Percentiles rank a stretch among this genome's conserved stretches.
These are phyloP conservation scores for Auriscalpium microsporum DNA, from an alignment of 768 basidiomycete species.

Conservation along the genomic window DNA sequence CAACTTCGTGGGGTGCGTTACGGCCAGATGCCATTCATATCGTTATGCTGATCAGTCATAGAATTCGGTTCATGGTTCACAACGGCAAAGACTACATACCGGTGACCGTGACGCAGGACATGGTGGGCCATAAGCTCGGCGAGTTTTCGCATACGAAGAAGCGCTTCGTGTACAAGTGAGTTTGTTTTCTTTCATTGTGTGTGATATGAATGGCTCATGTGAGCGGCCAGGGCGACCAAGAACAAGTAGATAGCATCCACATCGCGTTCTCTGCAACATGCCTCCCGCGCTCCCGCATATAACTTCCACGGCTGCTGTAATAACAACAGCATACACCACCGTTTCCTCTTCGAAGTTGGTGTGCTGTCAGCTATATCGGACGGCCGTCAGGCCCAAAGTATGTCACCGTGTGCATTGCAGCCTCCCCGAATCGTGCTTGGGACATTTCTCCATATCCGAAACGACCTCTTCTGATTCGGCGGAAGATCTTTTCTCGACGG, in stretches of 20 bases:
- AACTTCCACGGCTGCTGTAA: too few species aligned
- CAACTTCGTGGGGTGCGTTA: conserved; percentile 84
- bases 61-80: conserved; percentile 85
- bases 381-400: too few species aligned
- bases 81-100: conserved; percentile 89
- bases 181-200: conserved; percentile 16
- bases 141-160: conserved; percentile 91
- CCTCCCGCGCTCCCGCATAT: too few species aligned
- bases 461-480: too few species aligned
- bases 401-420: too few species aligned
- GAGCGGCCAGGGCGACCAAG: conserved; percentile 30
- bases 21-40: neutral
- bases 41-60: conserved; percentile 21
- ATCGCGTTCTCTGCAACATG: neutral
- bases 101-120: conserved; percentile 85
- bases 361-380: too few species aligned
- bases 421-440: too few species aligned
- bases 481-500: too few species aligned
- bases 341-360: too few species aligned
- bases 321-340: too few species aligned
- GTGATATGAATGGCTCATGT: neutral
- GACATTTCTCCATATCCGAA: too few species aligned
- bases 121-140: conserved; percentile 97
- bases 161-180: conserved; percentile 78
- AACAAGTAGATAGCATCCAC: conserved; percentile 26